Conservation (phyloP, 306 rosid genomes). For the Casuarina equisetifolia region DNA sequence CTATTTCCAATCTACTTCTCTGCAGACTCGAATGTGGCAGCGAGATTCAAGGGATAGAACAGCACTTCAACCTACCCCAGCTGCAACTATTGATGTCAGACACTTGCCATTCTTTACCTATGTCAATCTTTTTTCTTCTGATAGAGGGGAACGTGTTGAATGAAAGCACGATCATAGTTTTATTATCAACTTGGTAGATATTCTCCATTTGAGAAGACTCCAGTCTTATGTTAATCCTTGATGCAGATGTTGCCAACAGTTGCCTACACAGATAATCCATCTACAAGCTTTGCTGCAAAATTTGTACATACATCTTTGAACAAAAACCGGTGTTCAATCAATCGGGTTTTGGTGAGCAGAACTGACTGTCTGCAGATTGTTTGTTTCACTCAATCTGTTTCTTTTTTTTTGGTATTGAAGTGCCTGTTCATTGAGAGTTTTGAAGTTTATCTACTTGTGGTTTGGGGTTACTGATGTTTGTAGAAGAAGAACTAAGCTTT, state of each 20-base stretch:
- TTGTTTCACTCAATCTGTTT: neutral
- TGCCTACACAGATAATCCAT: conserved; percentile 92
- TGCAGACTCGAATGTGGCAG: conserved; percentile 89
- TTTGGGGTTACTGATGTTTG: neutral
- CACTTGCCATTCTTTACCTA: conserved; percentile 9
- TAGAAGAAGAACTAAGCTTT: neutral
- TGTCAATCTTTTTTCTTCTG: conserved; percentile 6
- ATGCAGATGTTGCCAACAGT: conserved; percentile 86
- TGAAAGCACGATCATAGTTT: conserved; percentile 6
- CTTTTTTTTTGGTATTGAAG: conserved; percentile 14
- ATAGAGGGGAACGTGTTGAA: conserved; percentile 10
- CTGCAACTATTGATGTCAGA: conserved; percentile 93
- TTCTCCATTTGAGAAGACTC: neutral
- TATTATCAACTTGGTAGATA: conserved; percentile 17
- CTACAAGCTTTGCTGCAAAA: conserved; percentile 91
- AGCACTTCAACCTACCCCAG: conserved; percentile 80
- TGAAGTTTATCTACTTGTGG: neutral
- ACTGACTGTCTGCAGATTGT: neutral
- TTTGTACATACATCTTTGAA: conserved; percentile 95
- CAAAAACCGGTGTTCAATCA: conserved; percentile 90
- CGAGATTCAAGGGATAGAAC: conserved; percentile 88
- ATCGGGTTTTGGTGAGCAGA: conserved; percentile 85
- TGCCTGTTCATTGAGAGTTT: conserved; percentile 1
- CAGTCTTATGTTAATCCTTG: conserved; percentile 24
- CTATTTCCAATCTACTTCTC: conserved; percentile 23